These are phyloP conservation scores for Zychaea mexicana DNA, from an alignment of 371 early-diverging fungal genomes.

Conservation along the genomic window DNA sequence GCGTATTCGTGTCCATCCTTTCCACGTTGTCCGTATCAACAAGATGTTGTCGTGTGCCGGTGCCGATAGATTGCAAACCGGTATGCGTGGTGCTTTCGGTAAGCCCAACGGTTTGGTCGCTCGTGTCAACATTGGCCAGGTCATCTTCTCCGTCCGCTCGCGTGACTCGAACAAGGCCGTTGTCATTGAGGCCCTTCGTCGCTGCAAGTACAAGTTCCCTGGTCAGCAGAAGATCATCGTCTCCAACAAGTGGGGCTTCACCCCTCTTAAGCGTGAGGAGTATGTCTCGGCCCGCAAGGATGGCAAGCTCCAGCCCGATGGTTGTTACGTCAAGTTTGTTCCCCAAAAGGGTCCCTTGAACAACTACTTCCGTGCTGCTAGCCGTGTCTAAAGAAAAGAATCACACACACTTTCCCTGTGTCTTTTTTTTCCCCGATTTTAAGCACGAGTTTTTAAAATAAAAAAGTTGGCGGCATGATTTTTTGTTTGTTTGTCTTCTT, in stretches of 20 bases:
- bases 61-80: constrained; percentile 99
- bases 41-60: constrained; percentile 99
- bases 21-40: constrained; percentile 99
- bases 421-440: neutral
- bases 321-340: constrained; percentile 97
- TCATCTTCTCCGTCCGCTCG: constrained; percentile 98
- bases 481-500: too few species aligned
- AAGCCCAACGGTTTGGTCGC: constrained; percentile 99
- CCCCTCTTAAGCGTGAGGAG: constrained; percentile 95
- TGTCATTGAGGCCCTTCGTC: constrained; percentile 98
- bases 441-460: neutral
- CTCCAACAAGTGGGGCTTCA: constrained; percentile 99
- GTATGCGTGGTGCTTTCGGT: constrained; percentile 99
- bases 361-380: constrained; percentile 51
- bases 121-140: constrained; percentile 99
- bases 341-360: constrained; percentile 87
- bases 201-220: constrained; percentile 99
- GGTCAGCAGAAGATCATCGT: constrained; percentile 99
- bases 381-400: constrained; percentile 35
- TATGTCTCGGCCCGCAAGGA: constrained; percentile 81
- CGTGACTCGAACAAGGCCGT: constrained; percentile 95
- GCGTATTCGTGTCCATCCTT: constrained; percentile 99
- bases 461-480: neutral
- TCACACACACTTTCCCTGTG: too few species aligned
- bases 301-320: constrained; percentile 91